Evolutionary conservation across 2,329 filamentous ascomycete genomes (phyloP).

Genomic region (Sclerotinia borealis): DNA sequence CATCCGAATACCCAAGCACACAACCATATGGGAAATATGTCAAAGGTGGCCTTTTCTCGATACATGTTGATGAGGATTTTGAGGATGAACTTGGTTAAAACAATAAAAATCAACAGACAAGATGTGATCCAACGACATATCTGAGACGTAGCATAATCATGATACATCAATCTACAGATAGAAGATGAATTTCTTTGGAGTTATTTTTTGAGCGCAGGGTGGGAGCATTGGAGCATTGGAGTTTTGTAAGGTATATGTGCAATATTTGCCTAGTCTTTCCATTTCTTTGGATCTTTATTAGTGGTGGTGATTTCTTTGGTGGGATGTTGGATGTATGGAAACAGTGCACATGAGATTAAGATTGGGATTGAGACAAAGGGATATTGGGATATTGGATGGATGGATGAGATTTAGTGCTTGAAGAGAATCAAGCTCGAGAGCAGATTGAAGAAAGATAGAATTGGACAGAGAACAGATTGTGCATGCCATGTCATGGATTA

Average conservation of each 20-base stretch:
- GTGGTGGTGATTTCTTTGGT: not conserved
- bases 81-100: constrained; percentile 5
- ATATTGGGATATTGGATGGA: no score
- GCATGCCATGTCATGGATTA: no score
- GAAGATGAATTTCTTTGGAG: not conserved
- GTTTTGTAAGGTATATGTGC: not conserved
- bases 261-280: not conserved
- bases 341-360: not conserved
- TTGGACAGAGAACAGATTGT: not conserved
- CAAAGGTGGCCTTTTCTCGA: not conserved
- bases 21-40: not conserved
- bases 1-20: constrained; percentile 14
- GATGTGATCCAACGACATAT: not conserved
- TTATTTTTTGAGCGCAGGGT: not conserved
- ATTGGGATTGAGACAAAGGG: not conserved
- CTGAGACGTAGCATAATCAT: not conserved
- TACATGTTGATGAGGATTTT: constrained; percentile 15
- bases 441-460: not conserved
- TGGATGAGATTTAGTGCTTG: no score
- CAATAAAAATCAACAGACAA: not conserved
- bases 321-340: not conserved
- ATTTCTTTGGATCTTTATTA: not conserved
- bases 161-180: not conserved
- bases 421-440: not conserved
- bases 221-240: not conserved